Evolutionary conservation across 129 eudicot species (phyloP), one percentile per base, ranked within the genome.

Genomic region (Centrapalus pauciflorus): DNA sequence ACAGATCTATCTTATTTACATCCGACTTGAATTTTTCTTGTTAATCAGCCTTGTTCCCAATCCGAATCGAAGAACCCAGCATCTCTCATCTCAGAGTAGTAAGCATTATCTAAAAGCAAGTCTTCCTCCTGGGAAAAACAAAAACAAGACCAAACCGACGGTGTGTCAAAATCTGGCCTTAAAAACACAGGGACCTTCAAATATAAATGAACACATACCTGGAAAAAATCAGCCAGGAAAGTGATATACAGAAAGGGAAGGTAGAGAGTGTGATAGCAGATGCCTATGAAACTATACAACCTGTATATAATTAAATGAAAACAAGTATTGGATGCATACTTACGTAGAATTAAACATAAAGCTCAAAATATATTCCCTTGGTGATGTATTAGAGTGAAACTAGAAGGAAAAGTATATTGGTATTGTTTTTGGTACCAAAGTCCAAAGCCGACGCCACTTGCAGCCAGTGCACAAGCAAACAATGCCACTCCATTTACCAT

Each of bases 1-100:
- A 33, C 46, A 62, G 27, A 34, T 28, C 51, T 48, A 77, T 64
- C 69, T 27, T 64, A 64, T 70, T 43, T 56, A 64, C 69, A 71
- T n/a, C n/a, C n/a, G n/a, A n/a, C n/a, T n/a, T n/a, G 14, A 58
- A 27, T 67, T 21, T 34, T 28, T 7, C 46, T 29, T 23, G 8
- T 13, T 10, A 25, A 17, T 12, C 25, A 5, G 27, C 35, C 70
- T 76, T 77, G 80, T 13, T 85, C 86, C 89, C 89, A 85, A 4
- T 88, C 96, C 8, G 85, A 67, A 51, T 88, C 96, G 20, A 88
- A 88, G 76, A 88, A 88, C 2, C 96, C 96, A 23, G 96, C 96
- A 80, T 88, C 96, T 78, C 79, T 79, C 96, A 88, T 88, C 76
- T 88, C 96, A 24, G 91, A 84, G 62, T 85, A 88, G 62, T 88